Conservation (phyloP, 805 yeast genomes). For the Torulaspora quercuum region DNA sequence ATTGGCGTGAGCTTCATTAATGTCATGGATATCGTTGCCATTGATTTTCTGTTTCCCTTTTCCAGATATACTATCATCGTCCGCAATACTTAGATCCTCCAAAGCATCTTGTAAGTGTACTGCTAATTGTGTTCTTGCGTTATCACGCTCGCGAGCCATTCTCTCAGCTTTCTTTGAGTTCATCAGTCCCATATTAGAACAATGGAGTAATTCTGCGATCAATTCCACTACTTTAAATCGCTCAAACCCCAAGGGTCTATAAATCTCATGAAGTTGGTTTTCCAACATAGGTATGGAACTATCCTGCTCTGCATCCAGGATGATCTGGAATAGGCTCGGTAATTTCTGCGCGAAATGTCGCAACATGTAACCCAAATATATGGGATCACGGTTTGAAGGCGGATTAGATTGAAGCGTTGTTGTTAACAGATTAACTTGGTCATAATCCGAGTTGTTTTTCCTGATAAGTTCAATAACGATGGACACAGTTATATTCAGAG, state of each 20-base stretch:
- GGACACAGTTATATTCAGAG: slow-evolving; percentile 86
- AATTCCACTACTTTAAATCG: slow-evolving; percentile 87
- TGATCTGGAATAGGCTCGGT: slow-evolving; percentile 20
- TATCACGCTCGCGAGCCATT: slow-evolving; percentile 65
- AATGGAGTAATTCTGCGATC: slow-evolving; percentile 89
- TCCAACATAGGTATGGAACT: slow-evolving; percentile 36
- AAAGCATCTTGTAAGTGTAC: slow-evolving; percentile 35
- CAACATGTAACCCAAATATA: slow-evolving; percentile 81
- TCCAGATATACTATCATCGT: slow-evolving; percentile 3
- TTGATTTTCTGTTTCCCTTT: not conserved
- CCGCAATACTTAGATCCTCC: slow-evolving; percentile 29
- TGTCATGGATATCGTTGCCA: slow-evolving; percentile 1
- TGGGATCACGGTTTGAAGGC: slow-evolving; percentile 86
- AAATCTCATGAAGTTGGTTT: slow-evolving; percentile 61
- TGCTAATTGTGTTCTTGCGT: slow-evolving; percentile 54
- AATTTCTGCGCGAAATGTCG: slow-evolving; percentile 65
- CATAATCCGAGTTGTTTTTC: slow-evolving; percentile 94
- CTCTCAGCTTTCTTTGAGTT: slow-evolving; percentile 73
- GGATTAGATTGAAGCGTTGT: slow-evolving; percentile 78
- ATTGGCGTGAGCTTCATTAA: slow-evolving; percentile 3
- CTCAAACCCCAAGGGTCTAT: slow-evolving; percentile 81
- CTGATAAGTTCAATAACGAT: slow-evolving; percentile 90
- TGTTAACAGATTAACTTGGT: slow-evolving; percentile 71
- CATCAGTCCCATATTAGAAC: slow-evolving; percentile 93
- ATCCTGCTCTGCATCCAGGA: slow-evolving; percentile 26